These are phyloP conservation scores for Diaporthe sp. DNA, from an alignment of 2,329 filamentous ascomycete genomes.

Conservation along the genomic window DNA sequence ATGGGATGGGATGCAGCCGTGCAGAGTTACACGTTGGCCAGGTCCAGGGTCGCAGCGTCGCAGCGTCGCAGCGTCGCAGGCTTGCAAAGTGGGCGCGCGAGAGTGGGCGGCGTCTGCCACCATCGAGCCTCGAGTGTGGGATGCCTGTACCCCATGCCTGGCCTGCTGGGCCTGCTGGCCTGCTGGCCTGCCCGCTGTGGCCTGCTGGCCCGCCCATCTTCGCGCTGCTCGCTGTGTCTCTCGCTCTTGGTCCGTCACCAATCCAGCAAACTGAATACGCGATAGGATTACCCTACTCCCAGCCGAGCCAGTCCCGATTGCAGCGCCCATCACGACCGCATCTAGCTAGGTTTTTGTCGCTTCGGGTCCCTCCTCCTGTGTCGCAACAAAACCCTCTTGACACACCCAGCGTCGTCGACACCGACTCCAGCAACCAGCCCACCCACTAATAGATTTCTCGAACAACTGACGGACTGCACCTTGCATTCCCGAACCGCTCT, in stretches of 20 bases:
- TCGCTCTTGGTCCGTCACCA: slow-evolving; percentile 36
- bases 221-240: slow-evolving; percentile 31
- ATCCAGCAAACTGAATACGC: slow-evolving; percentile 38
- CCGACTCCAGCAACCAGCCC: slow-evolving; percentile 7
- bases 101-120: slow-evolving; percentile 16
- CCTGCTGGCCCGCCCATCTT: slow-evolving; percentile 20
- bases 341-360: not conserved
- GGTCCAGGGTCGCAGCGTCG: slow-evolving; percentile 27
- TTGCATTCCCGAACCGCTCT: slow-evolving; percentile 27
- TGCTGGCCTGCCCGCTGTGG: not conserved
- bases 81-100: not conserved
- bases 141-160: not conserved
- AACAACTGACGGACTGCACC: slow-evolving; percentile 2
- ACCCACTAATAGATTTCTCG: not conserved
- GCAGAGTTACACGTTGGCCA: slow-evolving; percentile 33
- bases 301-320: slow-evolving; percentile 30
- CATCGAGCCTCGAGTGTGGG: slow-evolving; percentile 5
- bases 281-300: slow-evolving; percentile 35
- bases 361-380: not conserved
- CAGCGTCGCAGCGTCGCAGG: slow-evolving; percentile 21
- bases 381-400: slow-evolving; percentile 29
- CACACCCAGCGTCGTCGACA: slow-evolving; percentile 25
- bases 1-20: slow-evolving; percentile 28
- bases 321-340: slow-evolving; percentile 30
- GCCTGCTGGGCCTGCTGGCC: not conserved